Evolutionary conservation across 352 stramenopile species (phyloP).

Genomic region (Hyaloperonospora arabidopsidis): DNA sequence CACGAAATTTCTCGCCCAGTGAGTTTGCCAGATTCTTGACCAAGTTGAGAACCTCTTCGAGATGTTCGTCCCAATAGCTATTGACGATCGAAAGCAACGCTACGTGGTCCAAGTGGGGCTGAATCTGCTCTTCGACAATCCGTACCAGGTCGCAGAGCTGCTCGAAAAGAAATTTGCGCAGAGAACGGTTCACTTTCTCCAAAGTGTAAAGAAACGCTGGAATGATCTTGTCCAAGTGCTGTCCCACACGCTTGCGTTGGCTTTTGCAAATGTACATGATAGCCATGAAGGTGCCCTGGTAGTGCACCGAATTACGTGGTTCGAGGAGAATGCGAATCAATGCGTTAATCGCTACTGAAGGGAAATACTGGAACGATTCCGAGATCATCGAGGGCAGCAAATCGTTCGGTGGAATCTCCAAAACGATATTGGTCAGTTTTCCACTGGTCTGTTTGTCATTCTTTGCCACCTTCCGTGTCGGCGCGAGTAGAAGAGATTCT

Average conservation of each 20-base stretch:
- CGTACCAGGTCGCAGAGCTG: constrained; percentile 93
- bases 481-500: constrained; percentile 40
- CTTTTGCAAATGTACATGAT: constrained; percentile 99
- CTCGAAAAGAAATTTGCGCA: constrained; percentile 94
- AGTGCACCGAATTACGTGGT: constrained; percentile 92
- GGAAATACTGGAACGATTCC: constrained; percentile 93
- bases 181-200: constrained; percentile 73
- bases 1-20: constrained; percentile 78
- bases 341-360: constrained; percentile 93
- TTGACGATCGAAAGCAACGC: constrained; percentile 77
- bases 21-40: constrained; percentile 89
- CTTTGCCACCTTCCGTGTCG: constrained; percentile 47
- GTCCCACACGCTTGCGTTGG: constrained; percentile 89
- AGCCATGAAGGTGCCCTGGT: constrained; percentile 95
- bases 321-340: constrained; percentile 98
- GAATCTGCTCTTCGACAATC: constrained; percentile 95
- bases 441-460: constrained; percentile 70
- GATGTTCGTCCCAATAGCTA: constrained; percentile 87
- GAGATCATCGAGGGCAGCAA: constrained; percentile 76
- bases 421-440: constrained; percentile 50
- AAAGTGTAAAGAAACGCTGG: constrained; percentile 95
- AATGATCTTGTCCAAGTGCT: constrained; percentile 95
- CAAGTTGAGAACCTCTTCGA: constrained; percentile 95
- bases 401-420: constrained; percentile 64
- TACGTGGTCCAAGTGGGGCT: constrained; percentile 80